Conservation (phyloP, 2,329 filamentous ascomycete genomes). For the Kalaharituber pfeilii region DNA sequence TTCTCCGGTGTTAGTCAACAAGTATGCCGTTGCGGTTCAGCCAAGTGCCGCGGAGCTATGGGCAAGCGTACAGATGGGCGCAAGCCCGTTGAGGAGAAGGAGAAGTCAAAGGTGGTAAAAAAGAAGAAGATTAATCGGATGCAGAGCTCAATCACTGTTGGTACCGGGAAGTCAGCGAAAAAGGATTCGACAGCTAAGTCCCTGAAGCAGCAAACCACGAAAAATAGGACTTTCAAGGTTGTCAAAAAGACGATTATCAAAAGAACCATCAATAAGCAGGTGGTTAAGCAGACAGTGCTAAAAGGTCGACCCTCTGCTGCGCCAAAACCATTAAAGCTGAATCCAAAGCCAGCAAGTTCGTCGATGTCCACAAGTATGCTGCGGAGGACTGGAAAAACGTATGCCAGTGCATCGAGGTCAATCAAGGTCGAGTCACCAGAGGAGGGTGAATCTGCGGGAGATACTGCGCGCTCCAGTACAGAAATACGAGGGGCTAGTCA, state of each 20-base stretch:
- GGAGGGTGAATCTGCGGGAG: not conserved
- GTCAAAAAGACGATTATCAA: not conserved
- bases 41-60: conserved; percentile 44
- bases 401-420: not conserved
- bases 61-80: conserved; percentile 27
- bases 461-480: not conserved
- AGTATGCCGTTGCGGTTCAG: conserved; percentile 43
- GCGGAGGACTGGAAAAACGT: not conserved
- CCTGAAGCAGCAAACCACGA: conserved; percentile 10
- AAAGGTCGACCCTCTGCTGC: not conserved
- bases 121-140: conserved; percentile 17
- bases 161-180: not conserved
- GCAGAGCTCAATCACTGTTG: conserved; percentile 10
- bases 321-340: not conserved
- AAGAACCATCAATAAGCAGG: not conserved
- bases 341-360: not conserved
- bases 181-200: not conserved
- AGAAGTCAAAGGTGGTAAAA: conserved; percentile 7
- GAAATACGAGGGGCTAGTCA: not conserved
- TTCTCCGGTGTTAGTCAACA: conserved; percentile 47
- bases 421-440: not conserved
- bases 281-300: not conserved
- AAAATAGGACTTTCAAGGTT: conserved; percentile 1
- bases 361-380: not conserved
- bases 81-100: conserved; percentile 3